A percentile compares a stretch with the other conserved stretches of the same genome.
Conservation (phyloP, 1,139 yeast species). For the Geotrichum cucujoidarum region DNA sequence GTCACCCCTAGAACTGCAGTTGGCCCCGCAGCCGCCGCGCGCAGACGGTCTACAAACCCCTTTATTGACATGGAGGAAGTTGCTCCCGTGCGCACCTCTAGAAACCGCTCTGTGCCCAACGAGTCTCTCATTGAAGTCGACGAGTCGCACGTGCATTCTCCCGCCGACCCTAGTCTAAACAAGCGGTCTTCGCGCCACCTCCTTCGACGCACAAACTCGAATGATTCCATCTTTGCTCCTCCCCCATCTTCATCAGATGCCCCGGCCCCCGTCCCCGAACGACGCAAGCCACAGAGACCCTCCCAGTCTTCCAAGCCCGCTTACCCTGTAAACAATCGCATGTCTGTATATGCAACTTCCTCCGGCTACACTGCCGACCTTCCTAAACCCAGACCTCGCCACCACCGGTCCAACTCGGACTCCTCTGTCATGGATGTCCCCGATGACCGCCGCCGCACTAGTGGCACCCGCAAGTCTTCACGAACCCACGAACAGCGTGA, state of each 20-base stretch:
- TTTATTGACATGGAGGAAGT: conserved; percentile 15
- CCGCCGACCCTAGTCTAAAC: neutral
- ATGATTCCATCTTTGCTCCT: conserved; percentile 19
- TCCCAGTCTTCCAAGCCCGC: conserved; percentile 9
- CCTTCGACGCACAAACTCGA: conserved; percentile 16
- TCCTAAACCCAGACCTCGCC: conserved; percentile 8
- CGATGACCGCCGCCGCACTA: conserved; percentile 14
- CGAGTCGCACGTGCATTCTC: neutral
- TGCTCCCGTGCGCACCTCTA: conserved; percentile 1
- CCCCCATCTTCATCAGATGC: conserved; percentile 5
- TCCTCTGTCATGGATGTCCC: conserved; percentile 28
- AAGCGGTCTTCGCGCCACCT: conserved; percentile 8
- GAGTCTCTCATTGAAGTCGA: conserved; percentile 9
- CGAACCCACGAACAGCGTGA: conserved; percentile 11
- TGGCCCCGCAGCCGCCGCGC: conserved; percentile 13
- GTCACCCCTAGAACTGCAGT: conserved; percentile 11
- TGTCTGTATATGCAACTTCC: conserved; percentile 2
- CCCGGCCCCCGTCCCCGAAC: conserved; percentile 2
- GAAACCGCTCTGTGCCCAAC: conserved; percentile 9
- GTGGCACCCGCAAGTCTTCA: conserved; percentile 7
- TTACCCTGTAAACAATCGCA: neutral
- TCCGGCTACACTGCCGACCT: conserved; percentile 1
- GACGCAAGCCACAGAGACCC: conserved; percentile 7
- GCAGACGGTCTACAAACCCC: conserved; percentile 18
- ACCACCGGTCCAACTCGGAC: conserved; percentile 29